Evolutionary conservation across 495 filamentous ascomycete species (phyloP).

Genomic region (Annulohypoxylon moriforme): DNA sequence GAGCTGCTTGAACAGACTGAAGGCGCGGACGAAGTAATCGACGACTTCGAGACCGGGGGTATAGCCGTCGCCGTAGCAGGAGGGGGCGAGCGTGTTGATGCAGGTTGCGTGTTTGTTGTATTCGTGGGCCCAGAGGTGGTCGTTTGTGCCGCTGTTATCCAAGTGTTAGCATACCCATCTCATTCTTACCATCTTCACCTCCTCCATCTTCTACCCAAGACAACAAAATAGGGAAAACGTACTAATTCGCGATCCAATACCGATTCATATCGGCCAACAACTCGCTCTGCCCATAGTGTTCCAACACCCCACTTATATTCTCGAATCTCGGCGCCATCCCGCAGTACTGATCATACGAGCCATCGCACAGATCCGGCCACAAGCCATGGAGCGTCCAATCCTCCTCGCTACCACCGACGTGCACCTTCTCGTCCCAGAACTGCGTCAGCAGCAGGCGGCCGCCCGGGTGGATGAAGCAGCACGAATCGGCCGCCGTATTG

Average conservation of each 20-base stretch:
- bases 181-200: background rate
- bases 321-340: conserved; percentile 73
- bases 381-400: conserved; percentile 92
- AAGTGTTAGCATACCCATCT: conserved; percentile 15
- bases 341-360: conserved; percentile 80
- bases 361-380: conserved; percentile 92
- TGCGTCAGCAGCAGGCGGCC: conserved; percentile 84
- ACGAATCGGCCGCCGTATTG: conserved; percentile 65
- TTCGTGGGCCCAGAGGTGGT: conserved; percentile 83
- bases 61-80: conserved; percentile 76
- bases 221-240: too few species aligned
- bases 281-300: conserved; percentile 68
- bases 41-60: conserved; percentile 67
- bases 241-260: conserved; percentile 74
- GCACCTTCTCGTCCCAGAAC: conserved; percentile 83
- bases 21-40: conserved; percentile 70
- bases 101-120: conserved; percentile 89
- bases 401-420: conserved; percentile 74
- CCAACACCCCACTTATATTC: conserved; percentile 76
- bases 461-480: conserved; percentile 86
- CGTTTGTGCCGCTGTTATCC: conserved; percentile 64
- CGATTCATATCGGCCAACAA: conserved; percentile 78
- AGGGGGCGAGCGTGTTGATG: conserved; percentile 75
- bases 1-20: conserved; percentile 69
- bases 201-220: too few species aligned